These are phyloP conservation scores for Rhodotorula sp. DNA, from an alignment of 1,284 basidiomycete genomes.

Conservation along the genomic window DNA sequence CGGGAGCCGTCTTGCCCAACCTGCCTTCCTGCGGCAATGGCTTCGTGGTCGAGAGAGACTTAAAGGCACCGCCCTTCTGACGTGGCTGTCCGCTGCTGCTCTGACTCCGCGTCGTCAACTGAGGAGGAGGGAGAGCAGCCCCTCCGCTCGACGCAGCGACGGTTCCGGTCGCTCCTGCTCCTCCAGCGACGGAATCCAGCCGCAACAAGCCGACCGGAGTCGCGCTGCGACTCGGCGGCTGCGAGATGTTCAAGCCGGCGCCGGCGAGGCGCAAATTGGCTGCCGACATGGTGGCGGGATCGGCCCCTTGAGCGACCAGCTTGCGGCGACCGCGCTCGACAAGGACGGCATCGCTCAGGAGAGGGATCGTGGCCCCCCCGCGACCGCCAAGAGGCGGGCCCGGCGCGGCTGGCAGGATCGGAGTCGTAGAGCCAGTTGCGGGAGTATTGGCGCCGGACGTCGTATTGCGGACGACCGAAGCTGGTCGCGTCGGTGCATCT, in stretches of 20 bases:
- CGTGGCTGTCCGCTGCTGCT: not conserved
- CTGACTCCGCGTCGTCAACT: not conserved
- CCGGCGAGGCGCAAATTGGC: not conserved
- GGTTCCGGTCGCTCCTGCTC: too few species aligned
- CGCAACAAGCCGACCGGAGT: not conserved
- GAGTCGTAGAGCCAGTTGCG: constrained; percentile 1
- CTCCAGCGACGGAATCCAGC: not conserved
- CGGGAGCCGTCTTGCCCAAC: not conserved
- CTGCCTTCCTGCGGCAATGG: not conserved
- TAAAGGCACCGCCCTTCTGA: not conserved
- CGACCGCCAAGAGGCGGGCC: not conserved
- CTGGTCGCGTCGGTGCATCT: not conserved
- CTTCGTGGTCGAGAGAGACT: not conserved
- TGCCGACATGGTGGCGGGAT: not conserved
- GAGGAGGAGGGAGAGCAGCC: not conserved
- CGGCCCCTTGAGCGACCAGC: constrained; percentile 13
- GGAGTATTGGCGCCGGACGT: not conserved
- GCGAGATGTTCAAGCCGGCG: not conserved
- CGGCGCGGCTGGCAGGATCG: not conserved
- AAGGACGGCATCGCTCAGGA: constrained; percentile 18
- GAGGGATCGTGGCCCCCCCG: not conserved
- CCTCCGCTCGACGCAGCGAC: not conserved
- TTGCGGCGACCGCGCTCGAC: constrained; percentile 21
- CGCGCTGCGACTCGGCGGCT: not conserved
- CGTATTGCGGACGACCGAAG: not conserved